These are phyloP conservation scores for Immersiella caudata DNA, from an alignment of 495 filamentous ascomycete genomes.

Conservation along the genomic window DNA sequence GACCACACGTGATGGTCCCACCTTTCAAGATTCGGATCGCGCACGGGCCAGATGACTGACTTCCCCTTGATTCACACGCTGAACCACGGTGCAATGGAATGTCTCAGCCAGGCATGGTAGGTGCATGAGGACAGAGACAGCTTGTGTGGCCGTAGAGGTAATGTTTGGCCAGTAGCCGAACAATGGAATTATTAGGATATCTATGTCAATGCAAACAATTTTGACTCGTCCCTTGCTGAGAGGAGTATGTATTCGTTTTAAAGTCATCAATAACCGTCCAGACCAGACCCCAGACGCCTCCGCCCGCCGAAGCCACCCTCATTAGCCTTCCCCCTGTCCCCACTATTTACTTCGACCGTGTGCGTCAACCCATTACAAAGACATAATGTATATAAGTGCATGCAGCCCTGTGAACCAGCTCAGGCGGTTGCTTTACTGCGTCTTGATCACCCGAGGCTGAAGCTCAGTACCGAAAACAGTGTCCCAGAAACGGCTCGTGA, in stretches of 20 bases:
- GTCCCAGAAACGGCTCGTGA: conserved; percentile 99
- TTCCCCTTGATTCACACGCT: no score
- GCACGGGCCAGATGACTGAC: background rate
- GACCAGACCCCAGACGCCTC: no score
- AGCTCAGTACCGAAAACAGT: conserved; percentile 87
- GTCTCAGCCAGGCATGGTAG: no score
- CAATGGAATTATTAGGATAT: conserved; percentile 10
- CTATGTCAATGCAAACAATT: conserved; percentile 9
- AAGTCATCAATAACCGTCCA: no score
- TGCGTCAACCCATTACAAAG: conserved; percentile 6
- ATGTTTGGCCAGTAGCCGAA: conserved; percentile 2
- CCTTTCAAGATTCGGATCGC: background rate
- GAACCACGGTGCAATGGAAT: no score
- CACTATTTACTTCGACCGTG: background rate
- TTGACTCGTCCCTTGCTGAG: background rate
- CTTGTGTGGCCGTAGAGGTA: no score
- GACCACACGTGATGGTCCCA: background rate
- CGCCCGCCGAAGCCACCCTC: background rate
- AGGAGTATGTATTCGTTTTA: conserved; percentile 9
- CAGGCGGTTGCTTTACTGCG: conserved; percentile 46
- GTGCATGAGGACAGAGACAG: no score
- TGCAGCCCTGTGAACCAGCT: background rate
- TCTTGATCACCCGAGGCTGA: conserved; percentile 53
- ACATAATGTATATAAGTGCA: conserved; percentile 2
- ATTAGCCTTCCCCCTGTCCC: background rate